Base-by-base conservation (phyloP, 441 rosid species). In the Arabidopsis hybrid region DNA sequence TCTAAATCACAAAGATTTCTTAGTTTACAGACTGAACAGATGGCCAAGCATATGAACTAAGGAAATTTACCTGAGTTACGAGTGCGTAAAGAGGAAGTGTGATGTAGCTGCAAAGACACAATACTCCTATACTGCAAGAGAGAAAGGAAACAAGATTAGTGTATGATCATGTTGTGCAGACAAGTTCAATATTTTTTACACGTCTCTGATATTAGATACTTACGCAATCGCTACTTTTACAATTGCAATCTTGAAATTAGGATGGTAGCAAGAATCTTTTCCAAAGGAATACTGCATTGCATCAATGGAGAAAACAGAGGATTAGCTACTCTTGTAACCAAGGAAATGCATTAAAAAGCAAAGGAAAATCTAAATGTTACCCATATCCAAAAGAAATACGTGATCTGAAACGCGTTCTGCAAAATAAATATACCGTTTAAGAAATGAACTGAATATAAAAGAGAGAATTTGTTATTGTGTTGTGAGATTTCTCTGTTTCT, bases 81-180 rank as follows among this genome's bases (percentile, higher is more conserved):
- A 93, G 99, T 36, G 99, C 97, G 26, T 93, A 87, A n/a, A 95
- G 77, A 2, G 99, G 98, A 72, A 93, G 91, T 14, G 98, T 95
- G 47, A 89, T 88, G 90, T 95, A 95, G 82, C 98, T 92, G 82
- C 96, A 92, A 38, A 93, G 75, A 70, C 81, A 75, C 57, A 88
- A 82, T 49, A 82, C 89, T 5, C 81, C 89, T 11, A 80, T 21
- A 75, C 97, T 95, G 83, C 81, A 83, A 80, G 60, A 65, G 12
- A 36, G 14, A 39, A 45, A 4, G 31, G 60, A 16, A 35, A 69
- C 21, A 14, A 49, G 38, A 61, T 62, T 39, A 6, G 5, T 38
- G 6, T 16, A 8, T 40, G 46, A 49, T 39, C 18, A 45, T 36
- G 42, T 14, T 69, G 32, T 47, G 57, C 34, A 35, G 6, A 36